These are phyloP conservation scores for Mariannaea sp. DNA, from an alignment of 2,329 filamentous ascomycete species.

Conservation along the genomic window DNA sequence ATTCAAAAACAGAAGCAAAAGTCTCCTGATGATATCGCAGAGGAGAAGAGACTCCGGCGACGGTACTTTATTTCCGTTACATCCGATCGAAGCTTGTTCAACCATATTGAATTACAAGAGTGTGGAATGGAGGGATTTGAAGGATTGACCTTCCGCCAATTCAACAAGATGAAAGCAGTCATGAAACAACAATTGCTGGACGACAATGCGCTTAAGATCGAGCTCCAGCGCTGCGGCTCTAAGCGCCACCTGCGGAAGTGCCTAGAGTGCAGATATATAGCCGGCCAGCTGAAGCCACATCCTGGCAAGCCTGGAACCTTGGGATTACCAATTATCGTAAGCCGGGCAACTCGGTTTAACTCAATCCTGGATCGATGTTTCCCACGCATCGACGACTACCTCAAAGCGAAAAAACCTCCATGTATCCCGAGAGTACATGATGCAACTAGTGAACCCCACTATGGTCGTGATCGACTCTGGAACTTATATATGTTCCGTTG, in stretches of 20 bases:
- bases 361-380: constrained; percentile 18
- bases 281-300: background rate
- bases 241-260: constrained; percentile 16
- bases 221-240: constrained; percentile 5
- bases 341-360: background rate
- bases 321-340: constrained; percentile 3
- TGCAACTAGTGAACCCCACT: no score
- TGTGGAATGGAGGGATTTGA: background rate
- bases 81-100: background rate
- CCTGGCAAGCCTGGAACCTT: background rate
- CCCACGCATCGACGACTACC: constrained; percentile 6
- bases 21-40: background rate
- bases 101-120: background rate
- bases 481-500: constrained; percentile 25
- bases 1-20: background rate
- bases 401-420: background rate
- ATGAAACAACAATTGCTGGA: background rate
- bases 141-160: background rate
- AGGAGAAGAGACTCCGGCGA: background rate
- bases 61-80: constrained; percentile 13
- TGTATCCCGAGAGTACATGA: background rate
- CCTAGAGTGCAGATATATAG: constrained; percentile 19
- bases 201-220: background rate
- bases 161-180: background rate
- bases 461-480: background rate